Evolutionary conservation across 192 early-diverging fungal genomes (phyloP).

Genomic region (Piromyces sp.): DNA sequence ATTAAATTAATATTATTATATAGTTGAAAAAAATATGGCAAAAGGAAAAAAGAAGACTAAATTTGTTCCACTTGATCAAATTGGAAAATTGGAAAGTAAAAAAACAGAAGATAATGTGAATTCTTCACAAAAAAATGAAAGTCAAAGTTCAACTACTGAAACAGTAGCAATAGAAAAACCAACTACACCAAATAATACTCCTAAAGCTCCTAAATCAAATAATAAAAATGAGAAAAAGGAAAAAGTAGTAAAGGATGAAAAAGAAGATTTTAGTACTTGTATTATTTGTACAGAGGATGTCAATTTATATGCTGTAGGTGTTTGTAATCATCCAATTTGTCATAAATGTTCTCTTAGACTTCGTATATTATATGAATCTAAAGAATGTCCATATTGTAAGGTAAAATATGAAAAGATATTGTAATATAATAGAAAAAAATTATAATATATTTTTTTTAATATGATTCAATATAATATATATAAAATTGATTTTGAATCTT

Average conservation of each 20-base stretch:
- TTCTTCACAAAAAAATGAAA: no score
- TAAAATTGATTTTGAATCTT: no score
- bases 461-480: no score
- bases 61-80: neutral
- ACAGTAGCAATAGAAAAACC: neutral
- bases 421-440: no score
- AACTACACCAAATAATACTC: neutral
- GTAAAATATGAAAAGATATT: conserved; percentile 10
- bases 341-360: conserved; percentile 81
- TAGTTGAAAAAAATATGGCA: neutral
- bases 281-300: conserved; percentile 82
- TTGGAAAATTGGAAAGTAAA: neutral
- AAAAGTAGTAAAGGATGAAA: neutral
- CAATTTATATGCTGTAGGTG: conserved; percentile 59
- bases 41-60: neutral
- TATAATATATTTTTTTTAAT: no score
- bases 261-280: conserved; percentile 20
- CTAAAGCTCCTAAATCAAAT: neutral
- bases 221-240: neutral
- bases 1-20: no score
- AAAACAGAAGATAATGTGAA: neutral
- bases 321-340: conserved; percentile 87
- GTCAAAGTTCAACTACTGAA: no score
- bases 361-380: conserved; percentile 70
- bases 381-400: conserved; percentile 82